Conservation (phyloP, 768 basidiomycete species). For the Strobilomyces dryophilus region DNA sequence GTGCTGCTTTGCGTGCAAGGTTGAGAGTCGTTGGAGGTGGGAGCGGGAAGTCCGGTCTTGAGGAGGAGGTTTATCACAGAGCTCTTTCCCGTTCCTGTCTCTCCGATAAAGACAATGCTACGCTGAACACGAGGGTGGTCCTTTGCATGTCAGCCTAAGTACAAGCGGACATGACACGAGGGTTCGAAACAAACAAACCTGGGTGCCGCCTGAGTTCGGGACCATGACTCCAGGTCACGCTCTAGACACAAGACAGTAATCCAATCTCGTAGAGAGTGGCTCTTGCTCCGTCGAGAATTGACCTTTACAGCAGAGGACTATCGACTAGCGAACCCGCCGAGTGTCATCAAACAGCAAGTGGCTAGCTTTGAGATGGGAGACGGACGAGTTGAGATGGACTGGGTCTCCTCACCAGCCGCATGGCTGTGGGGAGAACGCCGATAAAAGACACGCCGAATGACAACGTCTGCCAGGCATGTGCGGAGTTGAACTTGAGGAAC, state of each 20-base stretch:
- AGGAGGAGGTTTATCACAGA: conserved; percentile 26
- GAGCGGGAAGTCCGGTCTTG: not conserved
- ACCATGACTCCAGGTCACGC: not conserved
- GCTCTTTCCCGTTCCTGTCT: conserved; percentile 26
- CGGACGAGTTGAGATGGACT: not conserved
- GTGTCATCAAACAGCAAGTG: not conserved
- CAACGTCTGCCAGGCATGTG: not conserved
- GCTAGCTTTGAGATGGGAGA: not conserved
- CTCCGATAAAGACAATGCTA: conserved; percentile 23
- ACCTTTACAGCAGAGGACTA: not conserved
- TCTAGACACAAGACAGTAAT: not conserved
- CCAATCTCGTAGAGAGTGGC: not conserved
- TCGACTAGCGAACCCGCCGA: not conserved
- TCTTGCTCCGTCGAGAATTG: not conserved
- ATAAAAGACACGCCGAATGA: not conserved
- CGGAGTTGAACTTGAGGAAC: conserved; percentile 5
- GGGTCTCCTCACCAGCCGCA: not conserved
- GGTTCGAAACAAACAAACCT: conserved; percentile 16
- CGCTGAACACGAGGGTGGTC: not conserved
- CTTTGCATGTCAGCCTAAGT: not conserved
- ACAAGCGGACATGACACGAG: not conserved
- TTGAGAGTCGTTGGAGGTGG: conserved; percentile 3
- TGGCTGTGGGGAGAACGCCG: not conserved
- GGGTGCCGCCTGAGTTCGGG: not conserved
- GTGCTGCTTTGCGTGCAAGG: conserved; percentile 16